These are phyloP conservation scores for Claviceps humidiphila DNA, from an alignment of 2,329 filamentous ascomycete genomes.

Conservation along the genomic window DNA sequence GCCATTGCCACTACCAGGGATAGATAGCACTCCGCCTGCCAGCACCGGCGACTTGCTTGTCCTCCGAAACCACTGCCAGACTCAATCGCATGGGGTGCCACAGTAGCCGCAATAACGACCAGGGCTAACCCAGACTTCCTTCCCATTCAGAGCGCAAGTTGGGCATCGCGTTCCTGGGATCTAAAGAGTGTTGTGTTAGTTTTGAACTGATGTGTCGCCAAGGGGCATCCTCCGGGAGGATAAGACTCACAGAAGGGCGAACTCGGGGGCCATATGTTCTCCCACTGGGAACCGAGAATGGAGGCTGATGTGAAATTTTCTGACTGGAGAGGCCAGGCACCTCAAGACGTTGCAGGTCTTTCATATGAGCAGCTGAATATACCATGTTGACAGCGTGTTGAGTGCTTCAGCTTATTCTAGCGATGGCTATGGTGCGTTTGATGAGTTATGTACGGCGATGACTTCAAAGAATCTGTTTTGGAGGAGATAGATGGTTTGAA, in stretches of 20 bases:
- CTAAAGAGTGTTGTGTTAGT: slow-evolving; percentile 9
- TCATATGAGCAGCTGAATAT: neutral
- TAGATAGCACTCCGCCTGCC: too few relatives aligned
- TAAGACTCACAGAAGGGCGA: neutral
- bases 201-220: neutral
- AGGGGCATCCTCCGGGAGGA: neutral
- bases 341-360: neutral
- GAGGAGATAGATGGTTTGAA: neutral
- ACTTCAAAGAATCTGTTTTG: neutral
- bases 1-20: too few relatives aligned
- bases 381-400: neutral
- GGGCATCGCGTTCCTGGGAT: slow-evolving; percentile 40
- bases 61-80: neutral
- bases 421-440: neutral
- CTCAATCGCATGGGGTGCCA: slow-evolving; percentile 28
- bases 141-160: slow-evolving; percentile 33
- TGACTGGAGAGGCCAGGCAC: neutral
- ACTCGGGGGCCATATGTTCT: slow-evolving; percentile 7
- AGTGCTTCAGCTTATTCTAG: neutral
- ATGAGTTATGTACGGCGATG: neutral
- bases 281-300: neutral
- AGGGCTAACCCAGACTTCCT: slow-evolving; percentile 43
- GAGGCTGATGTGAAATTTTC: neutral
- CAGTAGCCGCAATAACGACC: slow-evolving; percentile 38
- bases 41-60: neutral